Percentiles rank a stretch among this genome's conserved stretches.
Evolutionary conservation across 2,329 filamentous ascomycete genomes (phyloP).

Genomic region (Epicoccum sorghinum): DNA sequence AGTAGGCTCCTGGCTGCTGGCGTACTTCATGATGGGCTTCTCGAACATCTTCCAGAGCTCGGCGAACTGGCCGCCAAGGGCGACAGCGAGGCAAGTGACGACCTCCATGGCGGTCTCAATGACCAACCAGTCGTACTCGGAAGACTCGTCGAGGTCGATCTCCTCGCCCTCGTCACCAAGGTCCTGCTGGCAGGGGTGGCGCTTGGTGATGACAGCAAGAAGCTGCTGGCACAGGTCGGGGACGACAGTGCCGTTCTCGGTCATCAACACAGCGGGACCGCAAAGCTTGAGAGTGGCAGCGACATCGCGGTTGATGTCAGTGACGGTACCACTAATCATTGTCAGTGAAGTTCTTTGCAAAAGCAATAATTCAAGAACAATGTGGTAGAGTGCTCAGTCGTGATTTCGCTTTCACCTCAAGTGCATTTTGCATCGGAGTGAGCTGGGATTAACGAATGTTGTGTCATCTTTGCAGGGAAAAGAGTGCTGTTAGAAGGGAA

Average conservation of each 20-base stretch:
- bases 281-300: conserved; percentile 89
- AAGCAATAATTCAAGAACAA: conserved; percentile 12
- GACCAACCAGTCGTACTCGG: conserved; percentile 97
- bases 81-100: conserved; percentile 80
- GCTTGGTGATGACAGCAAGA: conserved; percentile 81
- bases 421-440: conserved; percentile 91
- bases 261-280: conserved; percentile 81
- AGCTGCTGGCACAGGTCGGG: conserved; percentile 79
- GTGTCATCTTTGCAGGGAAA: conserved; percentile 69
- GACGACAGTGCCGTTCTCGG: conserved; percentile 67
- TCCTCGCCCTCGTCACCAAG: conserved; percentile 79
- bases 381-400: conserved; percentile 57
- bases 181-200: conserved; percentile 92
- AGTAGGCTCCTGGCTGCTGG: conserved; percentile 81
- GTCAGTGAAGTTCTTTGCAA: conserved; percentile 25
- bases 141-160: conserved; percentile 72
- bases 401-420: conserved; percentile 86
- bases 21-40: conserved; percentile 87
- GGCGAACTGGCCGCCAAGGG: conserved; percentile 79
- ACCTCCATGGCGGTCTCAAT: conserved; percentile 95
- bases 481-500: conserved; percentile 8
- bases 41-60: conserved; percentile 97
- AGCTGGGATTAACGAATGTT: conserved; percentile 97
- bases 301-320: conserved; percentile 93
- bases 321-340: conserved; percentile 74